phyloP scores from a whole-genome alignment of 495 filamentous ascomycete genomes.

The Daldinia loculata region DNA sequence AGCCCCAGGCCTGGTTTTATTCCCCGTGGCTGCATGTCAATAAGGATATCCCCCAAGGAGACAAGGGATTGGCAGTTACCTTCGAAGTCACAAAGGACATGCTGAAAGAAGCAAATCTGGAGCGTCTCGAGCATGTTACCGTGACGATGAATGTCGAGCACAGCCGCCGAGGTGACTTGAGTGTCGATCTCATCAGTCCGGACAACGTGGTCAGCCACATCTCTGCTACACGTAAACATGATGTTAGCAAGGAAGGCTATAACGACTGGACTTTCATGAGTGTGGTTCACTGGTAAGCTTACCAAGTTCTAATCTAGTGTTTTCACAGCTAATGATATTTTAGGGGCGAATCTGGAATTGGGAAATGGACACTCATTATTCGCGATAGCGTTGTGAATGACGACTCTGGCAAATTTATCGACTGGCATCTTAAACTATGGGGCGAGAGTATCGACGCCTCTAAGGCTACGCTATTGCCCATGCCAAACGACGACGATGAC shows the following conservation, averaged over 20 bases:
- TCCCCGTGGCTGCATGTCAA: conserved; percentile 93
- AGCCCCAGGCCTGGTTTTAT: conserved; percentile 96
- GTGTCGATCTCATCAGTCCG: conserved; percentile 90
- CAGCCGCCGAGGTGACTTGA: conserved; percentile 85
- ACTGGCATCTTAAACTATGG: conserved; percentile 96
- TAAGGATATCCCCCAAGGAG: conserved; percentile 85
- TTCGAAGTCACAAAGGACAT: conserved; percentile 81
- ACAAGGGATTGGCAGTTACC: conserved; percentile 76
- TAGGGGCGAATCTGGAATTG: conserved; percentile 89
- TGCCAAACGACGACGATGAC: conserved; percentile 86
- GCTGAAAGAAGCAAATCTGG: conserved; percentile 82
- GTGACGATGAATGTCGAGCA: conserved; percentile 97
- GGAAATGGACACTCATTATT: conserved; percentile 89
- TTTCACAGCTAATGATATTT: conserved; percentile 30
- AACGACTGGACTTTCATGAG: conserved; percentile 99
- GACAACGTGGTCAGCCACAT: conserved; percentile 83
- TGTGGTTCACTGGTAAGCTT: conserved; percentile 88
- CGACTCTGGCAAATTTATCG: conserved; percentile 76
- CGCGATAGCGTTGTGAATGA: conserved; percentile 86
- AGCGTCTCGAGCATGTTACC: conserved; percentile 89
- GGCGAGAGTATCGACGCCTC: conserved; percentile 81
- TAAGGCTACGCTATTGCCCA: conserved; percentile 75
- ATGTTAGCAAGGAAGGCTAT: conserved; percentile 75
- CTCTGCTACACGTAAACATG: conserved; percentile 72
- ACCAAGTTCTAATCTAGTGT: not conserved